Evolutionary conservation across 2,329 filamentous ascomycete species (phyloP), one percentile per base, ranked within the genome.

Genomic region (Fulvia fulva): DNA sequence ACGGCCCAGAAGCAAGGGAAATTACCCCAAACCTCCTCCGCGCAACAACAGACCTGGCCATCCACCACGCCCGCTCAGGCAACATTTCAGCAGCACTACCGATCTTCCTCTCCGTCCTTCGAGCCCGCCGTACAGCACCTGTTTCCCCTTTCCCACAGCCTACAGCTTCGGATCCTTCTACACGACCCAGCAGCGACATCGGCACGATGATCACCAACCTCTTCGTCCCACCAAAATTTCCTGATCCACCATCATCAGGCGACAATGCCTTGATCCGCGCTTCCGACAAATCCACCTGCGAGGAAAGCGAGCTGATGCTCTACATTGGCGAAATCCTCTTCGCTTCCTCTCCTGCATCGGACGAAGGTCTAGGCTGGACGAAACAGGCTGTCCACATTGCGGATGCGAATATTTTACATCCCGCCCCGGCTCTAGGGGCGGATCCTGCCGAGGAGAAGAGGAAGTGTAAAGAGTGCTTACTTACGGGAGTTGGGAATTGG

Each of bases 241-340:
- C 93, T 0, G 73, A 84, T 0, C 82, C 89, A 0, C 88, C 87
- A 0, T 78, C 83, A 0, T 86, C 89, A 51, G 92, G 92, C 55
- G 83, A 88, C 49, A 76, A 83, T 2, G 80, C 87, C 0, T 85
- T 92, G 0, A 75, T 81, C 57, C 87, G 90, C 49, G 78, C 81
- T 26, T 56, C 59, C 2, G 85, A 89, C 6, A 62, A 65, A 25
- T 66, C 68, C 63, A 81, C 83, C 37, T 97, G 92, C 73, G 88
- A 94, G 64, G 92, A 97, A 74, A 91, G 91, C 2, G 90, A 85
- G 0, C 76, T 97, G 14, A 91, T 91, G 80, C 82, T 91, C 23
- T 94, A 96, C 74, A 93, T 97, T 62, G 93, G 93, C 58, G 93
- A 97, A 76, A 96, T 97, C 53, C 81, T 97, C 30, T 97, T 89